Evolutionary conservation across 1,139 yeast species (phyloP).

Genomic region (Insectozyma bohioensis): DNA sequence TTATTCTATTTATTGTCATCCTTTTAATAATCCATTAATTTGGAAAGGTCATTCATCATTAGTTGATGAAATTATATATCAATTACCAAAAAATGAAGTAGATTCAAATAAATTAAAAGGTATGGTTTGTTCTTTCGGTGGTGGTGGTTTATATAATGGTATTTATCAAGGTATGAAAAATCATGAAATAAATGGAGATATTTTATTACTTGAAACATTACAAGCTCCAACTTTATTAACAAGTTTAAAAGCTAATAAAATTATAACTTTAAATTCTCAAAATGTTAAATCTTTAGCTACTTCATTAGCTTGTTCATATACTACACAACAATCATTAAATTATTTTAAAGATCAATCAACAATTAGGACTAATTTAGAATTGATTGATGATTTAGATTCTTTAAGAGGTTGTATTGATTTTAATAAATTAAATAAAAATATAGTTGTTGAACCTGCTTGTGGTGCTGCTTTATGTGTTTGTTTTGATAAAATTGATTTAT

Average conservation of each 20-base stretch:
- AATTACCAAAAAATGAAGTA: slow-evolving; percentile 30
- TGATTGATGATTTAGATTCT: slow-evolving; percentile 58
- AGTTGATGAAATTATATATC: slow-evolving; percentile 54
- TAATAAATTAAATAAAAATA: slow-evolving; percentile 47
- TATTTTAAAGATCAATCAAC: slow-evolving; percentile 32
- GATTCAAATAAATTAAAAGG: slow-evolving; percentile 46
- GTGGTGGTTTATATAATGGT: slow-evolving; percentile 73
- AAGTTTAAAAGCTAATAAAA: slow-evolving; percentile 47
- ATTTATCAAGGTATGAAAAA: slow-evolving; percentile 53
- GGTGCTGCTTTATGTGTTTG: slow-evolving; percentile 64
- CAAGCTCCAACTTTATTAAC: slow-evolving; percentile 59
- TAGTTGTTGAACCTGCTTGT: slow-evolving; percentile 72
- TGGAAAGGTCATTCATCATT: slow-evolving; percentile 71
- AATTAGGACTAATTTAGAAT: slow-evolving; percentile 36
- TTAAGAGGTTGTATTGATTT: slow-evolving; percentile 49
- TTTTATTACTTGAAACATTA: slow-evolving; percentile 57
- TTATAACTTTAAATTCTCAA: slow-evolving; percentile 42
- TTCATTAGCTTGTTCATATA: slow-evolving; percentile 59
- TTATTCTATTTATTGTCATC: slow-evolving; percentile 63
- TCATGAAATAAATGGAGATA: slow-evolving; percentile 41
- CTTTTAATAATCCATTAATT: slow-evolving; percentile 60
- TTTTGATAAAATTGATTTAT: slow-evolving; percentile 36
- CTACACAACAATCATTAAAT: slow-evolving; percentile 47
- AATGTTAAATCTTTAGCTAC: slow-evolving; percentile 58
- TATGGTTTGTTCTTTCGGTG: slow-evolving; percentile 68